Evolutionary conservation across 768 basidiomycete genomes (phyloP).

Genomic region (Termitomyces sp.): DNA sequence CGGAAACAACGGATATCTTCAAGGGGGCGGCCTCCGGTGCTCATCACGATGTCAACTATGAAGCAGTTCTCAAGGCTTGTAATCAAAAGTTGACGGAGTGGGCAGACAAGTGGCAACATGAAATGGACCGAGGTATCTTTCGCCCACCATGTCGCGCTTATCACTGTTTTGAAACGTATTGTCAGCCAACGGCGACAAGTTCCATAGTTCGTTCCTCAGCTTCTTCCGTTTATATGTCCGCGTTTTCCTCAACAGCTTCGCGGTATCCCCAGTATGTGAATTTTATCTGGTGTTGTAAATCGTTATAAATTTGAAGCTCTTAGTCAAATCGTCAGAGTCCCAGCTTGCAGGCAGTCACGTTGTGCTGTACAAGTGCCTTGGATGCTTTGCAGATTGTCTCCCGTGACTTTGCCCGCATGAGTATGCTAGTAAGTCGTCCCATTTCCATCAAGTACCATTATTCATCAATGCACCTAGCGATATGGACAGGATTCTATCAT

Average conservation of each 20-base stretch:
- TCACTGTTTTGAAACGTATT: neutral
- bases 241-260: slow-evolving; percentile 82
- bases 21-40: slow-evolving; percentile 33
- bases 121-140: slow-evolving; percentile 61
- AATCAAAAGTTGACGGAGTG: slow-evolving; percentile 70
- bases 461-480: slow-evolving; percentile 37
- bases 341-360: slow-evolving; percentile 60
- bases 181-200: slow-evolving; percentile 64
- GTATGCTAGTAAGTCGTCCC: slow-evolving; percentile 54
- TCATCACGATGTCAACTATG: slow-evolving; percentile 66
- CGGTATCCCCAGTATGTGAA: slow-evolving; percentile 46
- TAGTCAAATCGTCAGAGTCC: slow-evolving; percentile 55
- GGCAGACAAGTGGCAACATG: slow-evolving; percentile 64
- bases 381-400: slow-evolving; percentile 67
- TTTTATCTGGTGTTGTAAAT: neutral
- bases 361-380: slow-evolving; percentile 71
- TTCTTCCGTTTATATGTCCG: slow-evolving; percentile 76
- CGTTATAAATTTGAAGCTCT: neutral
- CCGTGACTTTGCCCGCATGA: slow-evolving; percentile 66
- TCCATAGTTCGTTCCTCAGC: slow-evolving; percentile 70
- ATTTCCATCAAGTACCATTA: neutral
- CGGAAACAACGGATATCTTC: slow-evolving; percentile 68
- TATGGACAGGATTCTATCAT: slow-evolving; percentile 83
- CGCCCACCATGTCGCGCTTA: neutral
- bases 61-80: slow-evolving; percentile 63